Conservation (phyloP, 345 rosid genomes). For the Eucalyptus camaldulensis region DNA sequence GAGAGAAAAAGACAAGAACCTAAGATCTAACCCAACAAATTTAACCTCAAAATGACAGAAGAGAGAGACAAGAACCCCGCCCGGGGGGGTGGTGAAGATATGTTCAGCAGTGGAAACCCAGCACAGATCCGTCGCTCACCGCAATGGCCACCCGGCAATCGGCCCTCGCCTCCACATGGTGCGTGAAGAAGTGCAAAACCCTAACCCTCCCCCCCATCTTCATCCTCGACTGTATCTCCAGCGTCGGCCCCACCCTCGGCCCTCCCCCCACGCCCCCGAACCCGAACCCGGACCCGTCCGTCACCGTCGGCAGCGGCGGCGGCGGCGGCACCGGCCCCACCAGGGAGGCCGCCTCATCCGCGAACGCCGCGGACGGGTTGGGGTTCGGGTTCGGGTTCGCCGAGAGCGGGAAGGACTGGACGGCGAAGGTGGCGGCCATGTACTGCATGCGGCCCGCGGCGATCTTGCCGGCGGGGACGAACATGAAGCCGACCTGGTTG, state of each 20-base stretch:
- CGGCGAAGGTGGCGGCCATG: conserved; percentile 94
- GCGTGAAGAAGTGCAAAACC: conserved; percentile 73
- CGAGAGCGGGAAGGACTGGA: conserved; percentile 63
- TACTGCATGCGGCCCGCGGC: conserved; percentile 64
- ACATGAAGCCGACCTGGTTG: conserved; percentile 89
- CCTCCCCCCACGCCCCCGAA: not conserved
- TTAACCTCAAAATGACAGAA: not conserved
- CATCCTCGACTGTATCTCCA: conserved; percentile 86
- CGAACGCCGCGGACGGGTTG: not conserved
- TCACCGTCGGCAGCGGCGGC: conserved; percentile 4
- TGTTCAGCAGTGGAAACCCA: conserved; percentile 70
- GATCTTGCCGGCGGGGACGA: conserved; percentile 94
- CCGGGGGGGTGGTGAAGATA: not conserved
- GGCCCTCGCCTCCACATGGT: conserved; percentile 56
- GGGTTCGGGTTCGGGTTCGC: conserved; percentile 4
- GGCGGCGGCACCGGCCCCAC: conserved; percentile 27
- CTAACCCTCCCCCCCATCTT: conserved; percentile 85
- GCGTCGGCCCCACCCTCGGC: conserved; percentile 61
- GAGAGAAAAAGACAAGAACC: not conserved
- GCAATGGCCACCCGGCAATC: conserved; percentile 64
- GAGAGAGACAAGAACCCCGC: not conserved
- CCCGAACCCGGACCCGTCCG: not conserved
- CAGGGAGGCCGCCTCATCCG: conserved; percentile 45
- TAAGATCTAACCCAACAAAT: not conserved
- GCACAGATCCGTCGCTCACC: conserved; percentile 74